These are phyloP conservation scores for Biscutella laevigata DNA, from an alignment of 441 rosid genomes.

Conservation along the genomic window DNA sequence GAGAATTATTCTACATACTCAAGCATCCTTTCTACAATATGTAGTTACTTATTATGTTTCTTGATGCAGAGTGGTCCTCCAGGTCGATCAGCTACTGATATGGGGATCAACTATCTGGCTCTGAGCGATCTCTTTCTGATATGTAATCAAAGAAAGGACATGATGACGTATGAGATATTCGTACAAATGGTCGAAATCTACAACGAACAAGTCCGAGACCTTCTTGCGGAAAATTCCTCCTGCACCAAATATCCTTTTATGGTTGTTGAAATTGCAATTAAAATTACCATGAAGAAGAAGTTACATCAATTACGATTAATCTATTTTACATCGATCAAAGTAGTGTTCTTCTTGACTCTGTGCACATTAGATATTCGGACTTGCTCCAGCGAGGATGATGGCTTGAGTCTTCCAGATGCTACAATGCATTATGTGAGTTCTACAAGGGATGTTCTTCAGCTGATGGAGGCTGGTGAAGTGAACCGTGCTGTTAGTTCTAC, in stretches of 20 bases:
- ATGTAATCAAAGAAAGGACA: slow-evolving; percentile 54
- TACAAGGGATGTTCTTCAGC: slow-evolving; percentile 55
- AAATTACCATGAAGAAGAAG: too few relatives aligned
- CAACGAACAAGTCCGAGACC: too few relatives aligned
- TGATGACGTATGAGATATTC: slow-evolving; percentile 44
- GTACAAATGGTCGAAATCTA: slow-evolving; percentile 95
- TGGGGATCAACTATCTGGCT: slow-evolving; percentile 79
- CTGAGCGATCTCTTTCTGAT: slow-evolving; percentile 66
- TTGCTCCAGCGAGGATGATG: slow-evolving; percentile 48
- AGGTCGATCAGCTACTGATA: slow-evolving; percentile 40
- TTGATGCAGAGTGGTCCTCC: slow-evolving; percentile 67
- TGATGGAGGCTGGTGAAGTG: slow-evolving; percentile 79
- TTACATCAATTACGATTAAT: too few relatives aligned
- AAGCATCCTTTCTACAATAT: background rate
- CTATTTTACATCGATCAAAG: background rate
- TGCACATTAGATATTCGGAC: slow-evolving; percentile 74
- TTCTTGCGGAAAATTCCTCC: slow-evolving; percentile 61
- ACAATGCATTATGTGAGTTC: slow-evolving; percentile 63
- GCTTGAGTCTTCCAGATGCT: slow-evolving; percentile 80
- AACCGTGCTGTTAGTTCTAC: slow-evolving; percentile 77
- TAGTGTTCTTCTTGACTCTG: slow-evolving; percentile 39
- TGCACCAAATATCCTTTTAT: slow-evolving; percentile 78
- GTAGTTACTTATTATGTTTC: background rate
- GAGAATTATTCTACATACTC: slow-evolving; percentile 4
- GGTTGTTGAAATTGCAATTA: slow-evolving; percentile 1